Conservation (phyloP, 371 early-diverging fungal species). For the Actinomortierella wolfii region DNA sequence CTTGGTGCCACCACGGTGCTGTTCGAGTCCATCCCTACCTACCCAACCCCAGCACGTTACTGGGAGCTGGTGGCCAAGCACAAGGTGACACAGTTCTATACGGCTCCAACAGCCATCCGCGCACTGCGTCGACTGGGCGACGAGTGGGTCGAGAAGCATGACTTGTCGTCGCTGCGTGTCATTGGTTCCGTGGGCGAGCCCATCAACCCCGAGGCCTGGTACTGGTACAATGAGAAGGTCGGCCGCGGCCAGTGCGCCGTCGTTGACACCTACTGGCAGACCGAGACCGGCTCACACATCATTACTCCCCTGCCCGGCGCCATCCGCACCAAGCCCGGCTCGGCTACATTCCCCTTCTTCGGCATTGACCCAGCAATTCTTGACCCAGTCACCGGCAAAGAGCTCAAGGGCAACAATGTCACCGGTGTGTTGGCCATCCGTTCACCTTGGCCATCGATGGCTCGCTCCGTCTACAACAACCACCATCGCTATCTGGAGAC, state of each 20-base stretch:
- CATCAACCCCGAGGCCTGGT: slow-evolving; percentile 97
- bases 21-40: slow-evolving; percentile 91
- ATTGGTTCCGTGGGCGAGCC: slow-evolving; percentile 99
- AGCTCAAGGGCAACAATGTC: slow-evolving; percentile 77
- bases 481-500: slow-evolving; percentile 91
- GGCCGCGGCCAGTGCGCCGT: slow-evolving; percentile 88
- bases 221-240: slow-evolving; percentile 93
- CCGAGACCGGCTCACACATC: slow-evolving; percentile 96
- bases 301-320: slow-evolving; percentile 92
- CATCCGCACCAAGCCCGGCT: slow-evolving; percentile 90
- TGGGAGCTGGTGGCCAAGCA: slow-evolving; percentile 86
- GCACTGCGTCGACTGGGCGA: slow-evolving; percentile 91
- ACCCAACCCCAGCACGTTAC: slow-evolving; percentile 83
- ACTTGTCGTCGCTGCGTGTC: slow-evolving; percentile 82
- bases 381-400: slow-evolving; percentile 78
- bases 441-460: slow-evolving; percentile 95
- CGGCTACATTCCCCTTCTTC: slow-evolving; percentile 96
- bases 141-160: slow-evolving; percentile 72
- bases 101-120: slow-evolving; percentile 98
- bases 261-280: slow-evolving; percentile 97
- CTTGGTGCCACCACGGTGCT: slow-evolving; percentile 92
- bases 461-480: slow-evolving; percentile 90
- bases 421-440: slow-evolving; percentile 92
- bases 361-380: slow-evolving; percentile 90
- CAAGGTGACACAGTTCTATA: slow-evolving; percentile 96